Conservation (phyloP, 2,329 filamentous ascomycete genomes). For the Neonectria hederae region DNA sequence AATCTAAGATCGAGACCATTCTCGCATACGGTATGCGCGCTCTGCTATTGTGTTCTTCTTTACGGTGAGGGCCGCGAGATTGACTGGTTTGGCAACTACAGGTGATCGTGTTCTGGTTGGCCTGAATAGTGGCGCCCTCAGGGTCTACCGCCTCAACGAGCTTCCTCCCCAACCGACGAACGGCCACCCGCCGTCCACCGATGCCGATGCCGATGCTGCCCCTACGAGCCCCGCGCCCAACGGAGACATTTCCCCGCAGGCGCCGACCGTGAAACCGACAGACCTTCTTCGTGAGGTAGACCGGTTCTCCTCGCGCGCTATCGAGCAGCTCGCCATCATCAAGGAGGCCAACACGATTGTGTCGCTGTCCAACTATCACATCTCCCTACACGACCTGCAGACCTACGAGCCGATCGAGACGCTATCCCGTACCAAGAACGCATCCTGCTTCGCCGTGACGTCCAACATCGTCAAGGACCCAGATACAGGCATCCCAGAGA, state of each 20-base stretch:
- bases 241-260: conserved; percentile 43
- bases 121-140: conserved; percentile 86
- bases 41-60: not conserved
- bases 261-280: conserved; percentile 64
- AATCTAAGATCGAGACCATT: conserved; percentile 96
- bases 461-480: conserved; percentile 94
- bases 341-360: conserved; percentile 94
- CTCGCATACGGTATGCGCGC: conserved; percentile 79
- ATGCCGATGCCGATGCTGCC: conserved; percentile 42
- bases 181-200: conserved; percentile 38
- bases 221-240: conserved; percentile 43
- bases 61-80: not conserved
- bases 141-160: conserved; percentile 92
- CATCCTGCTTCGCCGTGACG: conserved; percentile 89
- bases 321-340: conserved; percentile 94
- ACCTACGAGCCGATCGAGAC: conserved; percentile 84
- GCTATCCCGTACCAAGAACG: conserved; percentile 84
- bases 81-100: conserved; percentile 46
- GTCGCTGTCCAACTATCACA: conserved; percentile 87
- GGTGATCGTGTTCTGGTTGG: conserved; percentile 92
- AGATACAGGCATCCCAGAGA: conserved; percentile 86
- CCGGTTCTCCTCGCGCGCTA: conserved; percentile 87
- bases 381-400: conserved; percentile 89
- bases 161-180: conserved; percentile 51
- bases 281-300: conserved; percentile 92